Conservation (phyloP, 805 yeast genomes). For the Saccharomycopsis selenospora region DNA sequence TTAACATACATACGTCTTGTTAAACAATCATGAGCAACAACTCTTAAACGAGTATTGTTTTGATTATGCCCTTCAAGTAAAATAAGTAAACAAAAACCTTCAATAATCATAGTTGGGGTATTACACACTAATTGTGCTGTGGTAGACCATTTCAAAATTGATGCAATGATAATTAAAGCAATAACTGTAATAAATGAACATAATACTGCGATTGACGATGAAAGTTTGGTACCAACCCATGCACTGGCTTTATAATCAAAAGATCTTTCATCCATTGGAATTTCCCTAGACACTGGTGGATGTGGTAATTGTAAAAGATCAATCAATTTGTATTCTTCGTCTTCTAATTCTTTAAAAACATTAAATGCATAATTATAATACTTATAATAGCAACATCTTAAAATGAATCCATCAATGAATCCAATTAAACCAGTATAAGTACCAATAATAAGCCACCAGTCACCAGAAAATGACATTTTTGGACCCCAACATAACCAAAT, state of each 20-base stretch:
- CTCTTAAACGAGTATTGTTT: constrained; percentile 7
- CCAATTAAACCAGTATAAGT: constrained; percentile 41
- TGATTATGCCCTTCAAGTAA: constrained; percentile 33
- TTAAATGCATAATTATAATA: constrained; percentile 22
- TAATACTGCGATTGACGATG: constrained; percentile 30
- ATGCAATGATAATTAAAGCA: constrained; percentile 29
- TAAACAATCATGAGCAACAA: constrained; percentile 8
- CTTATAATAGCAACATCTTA: constrained; percentile 33
- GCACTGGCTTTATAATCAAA: constrained; percentile 24
- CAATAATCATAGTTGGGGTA: constrained; percentile 39
- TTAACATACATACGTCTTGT: constrained; percentile 7
- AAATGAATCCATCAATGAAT: constrained; percentile 36
- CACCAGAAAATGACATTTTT: constrained; percentile 31
- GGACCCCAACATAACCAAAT: constrained; percentile 35
- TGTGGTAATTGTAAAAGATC: constrained; percentile 25
- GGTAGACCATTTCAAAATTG: constrained; percentile 32
- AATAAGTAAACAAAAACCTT: constrained; percentile 34
- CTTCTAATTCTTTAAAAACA: constrained; percentile 27
- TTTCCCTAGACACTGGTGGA: constrained; percentile 10
- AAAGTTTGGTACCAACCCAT: constrained; percentile 28
- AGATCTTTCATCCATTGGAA: constrained; percentile 12
- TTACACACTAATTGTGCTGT: constrained; percentile 36
- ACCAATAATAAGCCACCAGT: constrained; percentile 43
- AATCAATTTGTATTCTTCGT: constrained; percentile 30
- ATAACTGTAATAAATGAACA: constrained; percentile 27